Base-by-base conservation (phyloP, 2,329 filamentous ascomycete genomes). In the Fusarium sp. region DNA sequence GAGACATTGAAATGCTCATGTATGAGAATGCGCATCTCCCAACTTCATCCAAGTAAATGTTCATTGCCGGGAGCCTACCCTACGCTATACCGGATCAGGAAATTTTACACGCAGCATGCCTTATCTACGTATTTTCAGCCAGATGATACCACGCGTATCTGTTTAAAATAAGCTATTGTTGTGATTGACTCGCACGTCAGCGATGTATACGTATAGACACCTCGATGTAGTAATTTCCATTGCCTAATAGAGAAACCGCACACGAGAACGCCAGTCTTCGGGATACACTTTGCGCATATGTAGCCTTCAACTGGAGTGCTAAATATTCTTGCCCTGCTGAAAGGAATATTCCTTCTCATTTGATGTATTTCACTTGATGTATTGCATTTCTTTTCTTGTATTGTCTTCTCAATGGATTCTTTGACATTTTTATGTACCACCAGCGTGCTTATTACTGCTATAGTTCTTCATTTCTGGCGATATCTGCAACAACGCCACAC, bases 291-390 rank as follows among this genome's bases (percentile, higher is more conserved):
- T 10, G 2, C 9, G 9, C 1, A 26, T 3, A 12, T 6, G 5
- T 6, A 3, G 13, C 6, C 8, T 6, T 2, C 5, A 0, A 33
- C 6, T 11, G 2, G 0, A 11, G 4, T 1, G 12, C 6, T 12
- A 36, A 36, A 52, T 36, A 36, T 26, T 15, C 13, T 52, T 20
- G 6, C 9, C 5, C 3, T 4, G 2, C n/a, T 8, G 2, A 15
- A 3, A 11, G 14, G 4, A 8, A 6, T 4, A 35, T 33, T 12
- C 12, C 13, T 5, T 33, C 31, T 33, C 31, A 33, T 13, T 33
- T 33, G 31, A 33, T 13, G 31, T 12, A 33, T 33, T 13, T 14
- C 33, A 13, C 11, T 33, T 33, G 5, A 33, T 33, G 13, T 6
- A 33, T 14, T 13, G 33, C 33, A 6, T 33, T 33, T 14, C 13